Base-by-base conservation (phyloP, 441 rosid genomes). In the Mallotus japonicus region DNA sequence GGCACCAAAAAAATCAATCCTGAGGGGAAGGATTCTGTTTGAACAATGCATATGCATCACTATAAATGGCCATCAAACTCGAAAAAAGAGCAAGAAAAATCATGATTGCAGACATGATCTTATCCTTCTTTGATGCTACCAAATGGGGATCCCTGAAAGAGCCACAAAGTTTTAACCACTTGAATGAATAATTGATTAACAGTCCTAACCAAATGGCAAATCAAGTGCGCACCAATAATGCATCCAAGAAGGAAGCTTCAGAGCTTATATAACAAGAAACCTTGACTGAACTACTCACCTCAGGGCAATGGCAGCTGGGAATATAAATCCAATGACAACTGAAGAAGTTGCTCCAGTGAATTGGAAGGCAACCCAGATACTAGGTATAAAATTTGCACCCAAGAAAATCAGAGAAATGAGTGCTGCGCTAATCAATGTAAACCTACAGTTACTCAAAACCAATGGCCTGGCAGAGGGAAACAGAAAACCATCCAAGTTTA, bases 311-410 rank as follows among this genome's bases (percentile, higher is more conserved):
- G 95, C 83, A 19, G 97, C 96, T 0, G 93, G 98, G 77, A 93
- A 93, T 20, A 93, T 92, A 84, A 89, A 93, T 40, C 96, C 97
- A 32, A 93, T 81, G 79, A 90, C 89, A 73, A 92, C 95, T 10
- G 96, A 89, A 67, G 97, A 88, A 37, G 98, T 91, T 16, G 97
- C 92, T 65, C 89, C 97, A 56, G 92, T 89, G 81, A 93, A 93
- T 62, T 93, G 98, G 84, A 93, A 93, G 71, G 92, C 97, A 85
- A 87, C 90, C 97, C 96, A 89, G 56, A 91, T 88, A 81, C 89
- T 91, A 5, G 97, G 97, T 64, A 91, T 86, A 74, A 83, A 90
- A 83, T 90, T 93, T 71, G 96, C 94, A 68, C 96, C 97, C 77
- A 85, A 57, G 80, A 87, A 92, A 70, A 90, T 80, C 11, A 87